Conservation (phyloP, 371 early-diverging fungal genomes). For the Rhizomucor miehei region DNA sequence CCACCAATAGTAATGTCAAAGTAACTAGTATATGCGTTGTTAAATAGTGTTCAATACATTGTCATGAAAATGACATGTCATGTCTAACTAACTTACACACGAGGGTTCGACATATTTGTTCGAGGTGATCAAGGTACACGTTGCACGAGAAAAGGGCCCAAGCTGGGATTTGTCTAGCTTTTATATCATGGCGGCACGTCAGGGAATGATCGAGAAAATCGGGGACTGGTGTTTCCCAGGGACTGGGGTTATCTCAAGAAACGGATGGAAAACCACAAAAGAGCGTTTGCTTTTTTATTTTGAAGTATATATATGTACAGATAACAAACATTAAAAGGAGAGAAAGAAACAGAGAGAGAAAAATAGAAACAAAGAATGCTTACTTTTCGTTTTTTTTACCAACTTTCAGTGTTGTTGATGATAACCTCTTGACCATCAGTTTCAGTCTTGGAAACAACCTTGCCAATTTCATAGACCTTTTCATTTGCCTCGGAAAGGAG, state of each 20-base stretch:
- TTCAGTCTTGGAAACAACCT: slow-evolving; percentile 51
- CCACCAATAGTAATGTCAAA: slow-evolving; percentile 82
- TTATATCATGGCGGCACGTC: not conserved
- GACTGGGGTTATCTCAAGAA: not conserved
- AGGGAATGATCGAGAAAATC: slow-evolving; percentile 1
- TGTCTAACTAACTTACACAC: not conserved
- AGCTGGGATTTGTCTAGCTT: not conserved
- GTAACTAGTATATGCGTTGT: slow-evolving; percentile 30
- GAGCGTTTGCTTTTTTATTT: not conserved
- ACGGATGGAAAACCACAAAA: not conserved
- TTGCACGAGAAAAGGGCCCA: not conserved
- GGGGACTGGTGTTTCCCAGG: not conserved
- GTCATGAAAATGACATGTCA: not conserved
- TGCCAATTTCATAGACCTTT: slow-evolving; percentile 60
- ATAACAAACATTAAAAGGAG: too few species aligned
- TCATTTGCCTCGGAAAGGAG: slow-evolving; percentile 67
- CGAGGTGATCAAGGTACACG: not conserved
- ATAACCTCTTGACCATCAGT: slow-evolving; percentile 59
- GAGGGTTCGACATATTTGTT: not conserved
- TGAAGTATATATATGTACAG: not conserved
- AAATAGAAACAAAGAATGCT: not conserved
- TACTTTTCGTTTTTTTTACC: slow-evolving; percentile 26
- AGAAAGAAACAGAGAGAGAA: too few species aligned
- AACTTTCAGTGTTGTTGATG: slow-evolving; percentile 50
- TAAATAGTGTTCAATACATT: not conserved